Evolutionary conservation across 2,329 filamentous ascomycete genomes (phyloP), one percentile per base, ranked within the genome.

Genomic region (Paecilomyces formosus): DNA sequence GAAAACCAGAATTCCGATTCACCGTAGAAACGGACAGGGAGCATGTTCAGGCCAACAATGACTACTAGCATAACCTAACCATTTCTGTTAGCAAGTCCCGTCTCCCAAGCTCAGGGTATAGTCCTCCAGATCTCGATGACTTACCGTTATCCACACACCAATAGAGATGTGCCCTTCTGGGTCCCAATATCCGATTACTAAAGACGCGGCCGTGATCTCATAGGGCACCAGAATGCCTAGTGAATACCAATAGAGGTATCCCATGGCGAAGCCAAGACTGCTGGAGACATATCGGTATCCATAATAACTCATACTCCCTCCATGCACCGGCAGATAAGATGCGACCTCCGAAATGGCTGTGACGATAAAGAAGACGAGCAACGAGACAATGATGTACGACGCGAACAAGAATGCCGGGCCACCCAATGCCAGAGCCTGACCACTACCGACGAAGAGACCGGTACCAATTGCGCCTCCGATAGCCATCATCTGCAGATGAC

Each of bases 111-210:
- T 45, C 3, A 5, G 9, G n/a, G 39, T 18, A 45, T n/a, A 6
- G 24, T 26, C 24, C 35, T 21, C 21, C 50, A 24, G 9, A 26
- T 52, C 4, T 13, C 22, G 15, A 52, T 13, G 3, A 52, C 50
- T 52, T 13, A 26, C 81, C 3, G 82, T 82, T 56, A 81, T 80
- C 78, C 78, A 81, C 5, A 77, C 76, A 1, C 75, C 76, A 6
- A 52, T 52, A 26, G 50, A 52, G 21, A 78, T 70, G 50, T 77
- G 74, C 54, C 79, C 72, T 18, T 66, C 65, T 3, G 73, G 69
- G 11, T 73, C 65, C 86, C 86, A 89, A 68, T 83, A 88, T 60
- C 83, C 74, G 60, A 88, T 85, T 30, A 89, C 78, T n/a, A 88
- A 79, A 49, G 82, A 81, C 12, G 85, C 84, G 7, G 86, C 86